Conservation (phyloP, 345 rosid genomes). For the Alliaria petiolata region DNA sequence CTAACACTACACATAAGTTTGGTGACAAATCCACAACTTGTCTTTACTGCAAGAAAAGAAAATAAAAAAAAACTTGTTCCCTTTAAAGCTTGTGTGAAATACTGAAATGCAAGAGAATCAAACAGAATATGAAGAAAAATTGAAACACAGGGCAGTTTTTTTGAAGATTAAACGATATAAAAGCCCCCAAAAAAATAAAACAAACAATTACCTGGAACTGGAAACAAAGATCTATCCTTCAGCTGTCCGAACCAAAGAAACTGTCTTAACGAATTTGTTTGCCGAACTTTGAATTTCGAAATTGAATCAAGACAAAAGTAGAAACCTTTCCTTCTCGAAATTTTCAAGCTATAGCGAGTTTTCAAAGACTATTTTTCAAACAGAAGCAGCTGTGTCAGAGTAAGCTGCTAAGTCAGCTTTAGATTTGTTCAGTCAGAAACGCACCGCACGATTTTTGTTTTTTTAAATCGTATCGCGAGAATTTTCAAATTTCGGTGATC, state of each 20-base stretch:
- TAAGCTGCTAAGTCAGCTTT: slow-evolving; percentile 31
- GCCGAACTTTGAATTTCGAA: slow-evolving; percentile 29
- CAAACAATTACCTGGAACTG: slow-evolving; percentile 18
- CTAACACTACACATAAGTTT: slow-evolving; percentile 32
- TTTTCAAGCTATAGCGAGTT: background rate
- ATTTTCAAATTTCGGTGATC: slow-evolving; percentile 33
- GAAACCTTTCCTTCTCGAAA: slow-evolving; percentile 10
- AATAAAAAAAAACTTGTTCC: background rate
- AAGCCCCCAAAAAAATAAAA: background rate
- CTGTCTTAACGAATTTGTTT: slow-evolving; percentile 2
- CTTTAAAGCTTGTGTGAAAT: background rate
- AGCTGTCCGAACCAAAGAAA: too few relatives aligned
- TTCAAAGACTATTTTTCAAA: background rate
- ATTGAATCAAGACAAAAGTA: slow-evolving; percentile 45
- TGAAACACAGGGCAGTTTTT: background rate
- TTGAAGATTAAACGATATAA: slow-evolving; percentile 1
- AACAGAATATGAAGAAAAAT: background rate
- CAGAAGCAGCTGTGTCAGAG: slow-evolving; percentile 48
- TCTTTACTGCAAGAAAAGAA: slow-evolving; percentile 6
- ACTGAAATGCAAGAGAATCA: slow-evolving; percentile 11
- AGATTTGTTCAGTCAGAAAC: slow-evolving; percentile 27
- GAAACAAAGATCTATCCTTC: slow-evolving; percentile 22
- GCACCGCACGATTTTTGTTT: slow-evolving; percentile 31
- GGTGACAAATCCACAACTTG: slow-evolving; percentile 26
- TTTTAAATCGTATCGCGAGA: slow-evolving; percentile 20